These are phyloP conservation scores for Nemania sp. DNA, from an alignment of 2,329 filamentous ascomycete genomes.

Conservation along the genomic window DNA sequence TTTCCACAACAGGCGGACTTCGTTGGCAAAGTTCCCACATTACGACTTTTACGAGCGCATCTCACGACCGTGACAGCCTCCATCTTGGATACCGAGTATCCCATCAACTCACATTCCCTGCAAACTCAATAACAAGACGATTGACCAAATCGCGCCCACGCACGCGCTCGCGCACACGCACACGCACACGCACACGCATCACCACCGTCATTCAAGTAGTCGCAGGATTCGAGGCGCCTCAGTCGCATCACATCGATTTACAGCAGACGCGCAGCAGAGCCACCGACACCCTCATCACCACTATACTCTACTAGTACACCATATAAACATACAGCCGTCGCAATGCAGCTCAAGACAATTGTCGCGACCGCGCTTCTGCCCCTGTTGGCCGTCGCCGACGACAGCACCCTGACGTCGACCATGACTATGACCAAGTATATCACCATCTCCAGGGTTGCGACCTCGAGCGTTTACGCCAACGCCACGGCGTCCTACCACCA, in stretches of 20 bases:
- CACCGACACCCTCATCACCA: not conserved
- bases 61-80: constrained; percentile 20
- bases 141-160: constrained; percentile 19
- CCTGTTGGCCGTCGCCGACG: constrained; percentile 55
- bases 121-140: constrained; percentile 19
- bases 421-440: constrained; percentile 56
- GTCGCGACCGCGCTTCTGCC: constrained; percentile 56
- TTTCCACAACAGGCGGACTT: constrained; percentile 37
- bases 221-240: constrained; percentile 13
- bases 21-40: constrained; percentile 42
- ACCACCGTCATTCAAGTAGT: constrained; percentile 6
- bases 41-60: constrained; percentile 34
- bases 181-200: not conserved
- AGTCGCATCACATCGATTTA: constrained; percentile 26
- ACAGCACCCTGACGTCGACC: constrained; percentile 52
- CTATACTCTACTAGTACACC: constrained; percentile 6
- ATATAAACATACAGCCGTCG: constrained; percentile 22
- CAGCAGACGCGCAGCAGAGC: constrained; percentile 11
- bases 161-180: constrained; percentile 12
- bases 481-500: constrained; percentile 34
- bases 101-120: constrained; percentile 34
- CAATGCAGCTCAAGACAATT: constrained; percentile 52
- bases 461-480: constrained; percentile 33
- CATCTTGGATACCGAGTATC: constrained; percentile 40
- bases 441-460: constrained; percentile 52